Base-by-base conservation (phyloP, 768 basidiomycete genomes). In the Hericium coralloides region DNA sequence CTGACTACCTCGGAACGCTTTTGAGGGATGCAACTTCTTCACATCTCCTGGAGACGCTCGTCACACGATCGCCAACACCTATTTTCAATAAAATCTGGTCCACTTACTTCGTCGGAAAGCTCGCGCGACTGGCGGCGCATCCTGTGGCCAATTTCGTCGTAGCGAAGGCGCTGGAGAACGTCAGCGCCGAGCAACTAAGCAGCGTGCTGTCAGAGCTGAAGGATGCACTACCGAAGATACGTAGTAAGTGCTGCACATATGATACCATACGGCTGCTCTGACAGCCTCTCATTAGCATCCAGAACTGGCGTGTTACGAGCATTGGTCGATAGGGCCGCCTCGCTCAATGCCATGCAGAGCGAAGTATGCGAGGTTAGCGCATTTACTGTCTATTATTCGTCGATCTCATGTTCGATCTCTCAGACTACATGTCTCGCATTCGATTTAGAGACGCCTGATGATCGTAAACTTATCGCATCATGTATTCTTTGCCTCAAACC, bases 101-200 rank as follows among this genome's bases (percentile, higher is more conserved):
- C 2, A 78, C 79, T 0, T 95, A 97, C 70, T 87, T 98, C 67
- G 69, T 72, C 47, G 83, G 83, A n/a, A 84, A 85, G 60, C 73
- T 97, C 38, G 70, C 78, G 3, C 80, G 86, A 56, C 74, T 97
- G 26, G 84, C 88, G 17, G 74, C 79, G 18, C 95, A 99, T 69
- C 92, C 95, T 2, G 89, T 95, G 2, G 93, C 91, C 12, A 99
- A 98, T 66, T 99, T 93, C 64, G 94, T 98, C 20, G 76, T 94
- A 4, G 87, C 94, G 0, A 87, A 84, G 67, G 89, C 86, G 0
- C 61, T 95, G 25, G 81, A 82, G 52, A 76, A 90, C 49, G 68
- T 84, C 12, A 73, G 79, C n/a, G 73, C 70, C 17, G 70, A 72
- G 4, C 82, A 88, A 59, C 66, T 98, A 37, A 67, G 68, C 1